Conservation (phyloP, 2,329 filamentous ascomycete species). For the Ophiostoma sp. region DNA sequence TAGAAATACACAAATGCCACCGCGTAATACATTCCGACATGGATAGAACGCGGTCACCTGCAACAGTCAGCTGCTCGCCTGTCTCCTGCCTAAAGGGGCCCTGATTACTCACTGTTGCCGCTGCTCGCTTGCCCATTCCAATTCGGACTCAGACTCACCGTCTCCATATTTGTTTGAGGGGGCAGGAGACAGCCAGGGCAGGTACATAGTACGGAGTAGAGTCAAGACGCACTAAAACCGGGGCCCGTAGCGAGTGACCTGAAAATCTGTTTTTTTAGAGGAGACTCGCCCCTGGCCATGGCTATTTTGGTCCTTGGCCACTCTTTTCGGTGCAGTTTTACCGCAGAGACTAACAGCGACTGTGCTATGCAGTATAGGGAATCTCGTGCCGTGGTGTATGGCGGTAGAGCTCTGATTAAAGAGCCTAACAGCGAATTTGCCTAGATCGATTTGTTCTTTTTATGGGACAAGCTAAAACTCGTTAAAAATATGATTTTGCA, state of each 20-base stretch:
- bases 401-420: no score
- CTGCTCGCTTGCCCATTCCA: not conserved
- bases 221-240: not conserved
- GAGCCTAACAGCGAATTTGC: not conserved
- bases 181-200: not conserved
- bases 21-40: no score
- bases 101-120: not conserved
- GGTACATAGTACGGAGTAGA: not conserved
- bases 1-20: not conserved
- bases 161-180: not conserved
- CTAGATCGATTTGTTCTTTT: not conserved
- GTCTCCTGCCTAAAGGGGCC: not conserved
- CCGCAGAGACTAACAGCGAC: no score
- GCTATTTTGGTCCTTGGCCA: not conserved
- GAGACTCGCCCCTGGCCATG: not conserved
- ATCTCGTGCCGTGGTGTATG: not conserved
- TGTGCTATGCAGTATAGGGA: conserved; percentile 7
- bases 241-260: conserved; percentile 2
- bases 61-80: not conserved
- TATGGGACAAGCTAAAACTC: not conserved
- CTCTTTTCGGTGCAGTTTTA: not conserved
- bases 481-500: not conserved
- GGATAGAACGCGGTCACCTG: not conserved
- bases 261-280: not conserved
- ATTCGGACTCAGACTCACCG: not conserved